A percentile compares a stretch with the other conserved stretches of the same genome.
Evolutionary conservation across 2,329 filamentous ascomycete genomes (phyloP).

Genomic region (Myriangium duriaei): DNA sequence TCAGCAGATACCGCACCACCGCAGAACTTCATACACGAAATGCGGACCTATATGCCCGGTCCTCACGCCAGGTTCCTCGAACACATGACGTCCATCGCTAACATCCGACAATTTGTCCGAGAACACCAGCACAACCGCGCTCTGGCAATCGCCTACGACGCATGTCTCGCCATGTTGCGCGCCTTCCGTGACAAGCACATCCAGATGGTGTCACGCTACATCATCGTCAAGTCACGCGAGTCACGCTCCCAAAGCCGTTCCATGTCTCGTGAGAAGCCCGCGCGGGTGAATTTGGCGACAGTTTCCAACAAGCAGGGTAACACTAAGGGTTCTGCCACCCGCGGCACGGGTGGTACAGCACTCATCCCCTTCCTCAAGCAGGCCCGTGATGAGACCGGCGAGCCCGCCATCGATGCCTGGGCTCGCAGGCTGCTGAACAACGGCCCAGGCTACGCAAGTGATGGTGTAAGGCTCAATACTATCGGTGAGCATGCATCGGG

Average conservation of each 20-base stretch:
- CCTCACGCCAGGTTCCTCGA: slow-evolving; percentile 79
- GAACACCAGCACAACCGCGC: slow-evolving; percentile 46
- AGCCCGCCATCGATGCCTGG: slow-evolving; percentile 68
- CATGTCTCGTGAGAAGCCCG: slow-evolving; percentile 9
- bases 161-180: slow-evolving; percentile 68
- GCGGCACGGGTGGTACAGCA: slow-evolving; percentile 85
- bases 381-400: slow-evolving; percentile 87
- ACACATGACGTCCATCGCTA: slow-evolving; percentile 66
- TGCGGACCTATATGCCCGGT: slow-evolving; percentile 95
- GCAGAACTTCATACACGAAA: slow-evolving; percentile 91
- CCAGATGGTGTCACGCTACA: slow-evolving; percentile 89
- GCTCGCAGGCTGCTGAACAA: slow-evolving; percentile 46
- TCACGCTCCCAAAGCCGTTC: slow-evolving; percentile 32
- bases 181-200: slow-evolving; percentile 87
- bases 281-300: slow-evolving; percentile 49
- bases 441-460: slow-evolving; percentile 31
- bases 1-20: slow-evolving; percentile 32
- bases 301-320: slow-evolving; percentile 21
- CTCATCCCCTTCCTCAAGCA: slow-evolving; percentile 95
- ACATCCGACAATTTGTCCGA: slow-evolving; percentile 76
- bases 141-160: slow-evolving; percentile 74
- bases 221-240: slow-evolving; percentile 76
- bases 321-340: slow-evolving; percentile 49
- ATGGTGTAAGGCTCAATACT: slow-evolving; percentile 40
- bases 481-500: slow-evolving; percentile 40